Percentiles rank a stretch among this genome's conserved stretches.
Evolutionary conservation across 2,329 filamentous ascomycete species (phyloP).

Genomic region (Colletotrichum spaethianum): DNA sequence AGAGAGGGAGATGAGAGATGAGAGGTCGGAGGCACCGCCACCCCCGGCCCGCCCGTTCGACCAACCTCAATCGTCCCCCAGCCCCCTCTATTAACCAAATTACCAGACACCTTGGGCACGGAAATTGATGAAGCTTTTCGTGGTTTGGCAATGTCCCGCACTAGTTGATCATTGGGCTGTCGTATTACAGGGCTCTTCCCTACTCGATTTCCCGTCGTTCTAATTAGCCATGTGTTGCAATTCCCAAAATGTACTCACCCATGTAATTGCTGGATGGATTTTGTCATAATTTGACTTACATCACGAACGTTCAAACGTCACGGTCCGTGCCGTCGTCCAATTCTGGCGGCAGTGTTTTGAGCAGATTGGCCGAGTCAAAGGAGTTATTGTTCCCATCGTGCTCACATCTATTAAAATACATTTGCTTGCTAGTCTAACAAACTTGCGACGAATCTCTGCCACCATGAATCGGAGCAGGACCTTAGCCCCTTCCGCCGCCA

Average conservation of each 20-base stretch:
- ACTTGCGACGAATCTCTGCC: conserved; percentile 28
- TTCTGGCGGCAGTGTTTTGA: not conserved
- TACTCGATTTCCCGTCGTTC: conserved; percentile 20
- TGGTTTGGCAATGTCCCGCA: conserved; percentile 1
- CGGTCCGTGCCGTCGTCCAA: conserved; percentile 1
- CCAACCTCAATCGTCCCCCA: conserved; percentile 38
- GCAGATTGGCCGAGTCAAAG: not conserved
- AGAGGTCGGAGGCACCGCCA: conserved; percentile 38
- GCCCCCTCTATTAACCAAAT: conserved; percentile 38
- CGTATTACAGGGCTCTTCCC: conserved; percentile 33
- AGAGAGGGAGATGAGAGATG: not conserved
- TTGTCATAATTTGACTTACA: not conserved
- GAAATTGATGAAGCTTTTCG: not conserved
- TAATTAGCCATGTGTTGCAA: not conserved
- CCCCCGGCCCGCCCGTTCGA: conserved; percentile 21
- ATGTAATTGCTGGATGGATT: not conserved
- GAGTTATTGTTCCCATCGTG: conserved; percentile 29
- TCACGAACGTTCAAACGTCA: not conserved
- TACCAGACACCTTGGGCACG: conserved; percentile 5
- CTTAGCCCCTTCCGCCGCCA: not conserved
- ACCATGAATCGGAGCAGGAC: conserved; percentile 6
- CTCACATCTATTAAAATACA: conserved; percentile 61
- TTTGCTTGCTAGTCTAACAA: conserved; percentile 43
- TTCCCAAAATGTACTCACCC: not conserved
- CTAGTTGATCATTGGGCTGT: conserved; percentile 24